Percentiles rank a stretch among this genome's conserved stretches.
phyloP scores from a whole-genome alignment of 1,284 basidiomycete genomes.

The Coniferiporia weirii region DNA sequence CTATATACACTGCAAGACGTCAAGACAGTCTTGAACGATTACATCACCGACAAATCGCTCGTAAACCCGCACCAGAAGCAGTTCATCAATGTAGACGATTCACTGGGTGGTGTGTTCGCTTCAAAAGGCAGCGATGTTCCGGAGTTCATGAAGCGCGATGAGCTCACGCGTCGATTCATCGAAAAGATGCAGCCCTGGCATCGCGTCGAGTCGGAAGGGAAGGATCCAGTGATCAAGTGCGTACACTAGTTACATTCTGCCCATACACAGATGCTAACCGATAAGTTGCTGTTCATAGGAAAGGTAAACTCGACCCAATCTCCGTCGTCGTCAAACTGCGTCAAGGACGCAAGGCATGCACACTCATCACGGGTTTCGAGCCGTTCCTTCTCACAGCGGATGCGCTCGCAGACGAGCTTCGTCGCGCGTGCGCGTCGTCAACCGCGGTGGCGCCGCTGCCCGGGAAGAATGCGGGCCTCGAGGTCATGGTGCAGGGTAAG shows the following conservation, averaged over 20 bases:
- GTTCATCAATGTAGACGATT: slow-evolving; percentile 59
- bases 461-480: slow-evolving; percentile 44
- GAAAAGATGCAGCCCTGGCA: slow-evolving; percentile 73
- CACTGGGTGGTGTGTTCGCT: slow-evolving; percentile 43
- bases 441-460: slow-evolving; percentile 59
- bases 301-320: slow-evolving; percentile 69
- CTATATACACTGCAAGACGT: slow-evolving; percentile 55
- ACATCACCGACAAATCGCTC: slow-evolving; percentile 57
- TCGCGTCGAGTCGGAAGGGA: slow-evolving; percentile 47
- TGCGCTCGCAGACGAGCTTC: slow-evolving; percentile 74
- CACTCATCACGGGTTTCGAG: slow-evolving; percentile 75
- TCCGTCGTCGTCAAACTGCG: slow-evolving; percentile 64
- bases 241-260: slow-evolving; percentile 8
- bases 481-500: slow-evolving; percentile 80
- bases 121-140: slow-evolving; percentile 27
- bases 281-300: slow-evolving; percentile 40
- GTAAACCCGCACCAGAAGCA: slow-evolving; percentile 62
- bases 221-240: slow-evolving; percentile 28
- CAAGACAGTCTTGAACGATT: slow-evolving; percentile 51
- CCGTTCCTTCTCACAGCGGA: slow-evolving; percentile 65
- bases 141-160: slow-evolving; percentile 69
- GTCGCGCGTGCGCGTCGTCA: slow-evolving; percentile 69
- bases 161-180: slow-evolving; percentile 48
- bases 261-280: neutral
- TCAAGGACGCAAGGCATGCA: slow-evolving; percentile 73